phyloP scores from a whole-genome alignment of 2,329 filamentous ascomycete species.

The Ceratocystiopsis sp. region DNA sequence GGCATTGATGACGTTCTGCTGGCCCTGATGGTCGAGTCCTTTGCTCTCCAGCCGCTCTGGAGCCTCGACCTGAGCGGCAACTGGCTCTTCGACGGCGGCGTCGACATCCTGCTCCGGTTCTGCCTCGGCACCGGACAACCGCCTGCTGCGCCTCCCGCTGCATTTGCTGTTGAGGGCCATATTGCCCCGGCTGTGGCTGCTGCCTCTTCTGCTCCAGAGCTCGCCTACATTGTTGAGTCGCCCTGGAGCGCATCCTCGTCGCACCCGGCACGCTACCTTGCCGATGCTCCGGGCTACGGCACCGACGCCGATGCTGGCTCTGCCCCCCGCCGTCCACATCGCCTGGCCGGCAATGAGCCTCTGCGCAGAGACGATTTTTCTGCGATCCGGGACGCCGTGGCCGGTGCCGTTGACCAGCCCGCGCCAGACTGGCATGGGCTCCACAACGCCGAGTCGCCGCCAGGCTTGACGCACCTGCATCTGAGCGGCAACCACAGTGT shows the following conservation, averaged over 20 bases:
- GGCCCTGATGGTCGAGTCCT: conserved; percentile 19
- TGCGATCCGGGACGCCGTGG: conserved; percentile 15
- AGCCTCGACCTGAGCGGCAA: conserved; percentile 39
- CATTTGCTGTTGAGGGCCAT: conserved; percentile 28
- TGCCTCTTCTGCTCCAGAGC: too few species aligned
- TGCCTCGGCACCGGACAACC: conserved; percentile 3
- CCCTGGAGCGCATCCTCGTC: conserved; percentile 24
- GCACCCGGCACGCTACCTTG: conserved; percentile 29
- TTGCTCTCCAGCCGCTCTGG: conserved; percentile 26
- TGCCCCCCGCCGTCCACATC: conserved; percentile 8
- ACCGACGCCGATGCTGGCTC: not conserved
- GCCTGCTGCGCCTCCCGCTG: conserved; percentile 1
- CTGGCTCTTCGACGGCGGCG: conserved; percentile 27
- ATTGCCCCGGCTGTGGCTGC: conserved; percentile 12
- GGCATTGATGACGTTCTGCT: conserved; percentile 26
- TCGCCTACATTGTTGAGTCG: conserved; percentile 31
- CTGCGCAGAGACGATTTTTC: conserved; percentile 18
- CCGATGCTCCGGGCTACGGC: conserved; percentile 29
- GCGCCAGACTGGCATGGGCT: conserved; percentile 6
- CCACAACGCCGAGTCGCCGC: conserved; percentile 1
- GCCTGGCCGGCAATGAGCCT: conserved; percentile 19
- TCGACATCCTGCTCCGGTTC: conserved; percentile 18
- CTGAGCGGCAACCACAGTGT: conserved; percentile 30
- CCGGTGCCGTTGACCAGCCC: conserved; percentile 9
- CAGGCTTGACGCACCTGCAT: conserved; percentile 35